Conservation (phyloP, 345 rosid species). For the Schrenkiella parvula region DNA sequence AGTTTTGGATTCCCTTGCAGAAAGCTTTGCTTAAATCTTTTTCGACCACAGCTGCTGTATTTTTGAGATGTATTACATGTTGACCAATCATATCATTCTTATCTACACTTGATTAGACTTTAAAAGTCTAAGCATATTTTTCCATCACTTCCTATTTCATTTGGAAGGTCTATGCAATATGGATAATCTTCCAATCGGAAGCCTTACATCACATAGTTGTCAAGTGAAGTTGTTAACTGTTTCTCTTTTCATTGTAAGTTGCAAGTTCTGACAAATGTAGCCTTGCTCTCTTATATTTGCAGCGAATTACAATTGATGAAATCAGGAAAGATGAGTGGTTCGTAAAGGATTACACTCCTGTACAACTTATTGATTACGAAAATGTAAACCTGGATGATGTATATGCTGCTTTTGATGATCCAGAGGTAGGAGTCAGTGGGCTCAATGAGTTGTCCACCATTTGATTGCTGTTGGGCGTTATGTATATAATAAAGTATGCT, state of each 20-base stretch:
- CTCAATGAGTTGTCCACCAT: neutral
- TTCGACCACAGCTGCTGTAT: neutral
- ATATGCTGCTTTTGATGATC: conserved; percentile 85
- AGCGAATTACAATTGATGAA: conserved; percentile 82
- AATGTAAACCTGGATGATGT: conserved; percentile 92
- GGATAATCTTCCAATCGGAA: neutral
- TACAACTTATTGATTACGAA: conserved; percentile 69
- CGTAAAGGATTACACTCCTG: conserved; percentile 59
- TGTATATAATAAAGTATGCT: neutral
- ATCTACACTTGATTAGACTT: neutral
- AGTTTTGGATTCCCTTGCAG: conserved; percentile 25
- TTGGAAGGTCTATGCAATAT: neutral
- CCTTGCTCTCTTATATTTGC: conserved; percentile 21
- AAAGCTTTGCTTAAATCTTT: neutral
- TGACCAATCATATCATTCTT: conserved; percentile 6
- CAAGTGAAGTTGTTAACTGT: neutral
- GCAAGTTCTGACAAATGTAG: neutral
- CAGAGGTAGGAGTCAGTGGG: conserved; percentile 51
- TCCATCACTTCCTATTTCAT: neutral
- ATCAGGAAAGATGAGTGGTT: conserved; percentile 87
- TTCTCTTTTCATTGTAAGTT: neutral
- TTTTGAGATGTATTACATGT: neutral
- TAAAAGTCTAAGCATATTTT: neutral
- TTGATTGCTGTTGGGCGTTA: neutral
- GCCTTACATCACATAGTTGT: neutral